Base-by-base conservation (phyloP, 1,139 yeast species). In the Diutina catenulata region DNA sequence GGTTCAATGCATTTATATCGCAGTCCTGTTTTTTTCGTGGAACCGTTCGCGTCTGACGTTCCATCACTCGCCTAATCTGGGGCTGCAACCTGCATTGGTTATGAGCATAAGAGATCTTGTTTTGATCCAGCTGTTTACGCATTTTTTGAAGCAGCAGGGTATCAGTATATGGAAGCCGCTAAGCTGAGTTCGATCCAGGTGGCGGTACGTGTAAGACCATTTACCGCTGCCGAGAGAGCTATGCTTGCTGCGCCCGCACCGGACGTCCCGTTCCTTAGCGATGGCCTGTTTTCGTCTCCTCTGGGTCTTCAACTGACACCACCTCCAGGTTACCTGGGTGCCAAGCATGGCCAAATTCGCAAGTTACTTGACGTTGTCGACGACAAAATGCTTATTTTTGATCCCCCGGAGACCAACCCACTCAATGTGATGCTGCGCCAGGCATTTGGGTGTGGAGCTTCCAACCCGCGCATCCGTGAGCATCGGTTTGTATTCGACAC, bases 311-410 rank as follows among this genome's bases (percentile, higher is more conserved):
- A 29, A 39, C 38, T 13, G 13, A 35, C 18, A 18, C 39, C 24
- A 3, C 21, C 41, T 9, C 25, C 10, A 9, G 28, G 15, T 37
- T 9, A 18, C 27, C n/a, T 51, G 14, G 15, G 24, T 10, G 32
- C 23, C 21, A 31, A 36, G 23, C 79, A 78, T 2, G 56, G 56
- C 25, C 83, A 84, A 0, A 64, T 84, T 21, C 66, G 94, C 37
- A 80, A 79, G 47, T 73, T 87, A 28, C 70, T 88, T 19, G 76
- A 82, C 41, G 93, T 84, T 21, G 91, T 84, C 3, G 95, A 87
- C 60, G 94, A 84, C 48, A 66, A 76, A 45, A 86, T 87, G 94
- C 65, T 88, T 42, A 78, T 87, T 10, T 87, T 88, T 54, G 95
- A 87, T 55, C 96, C 96, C 0, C 79, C 86, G 2, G 83, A 78